These are phyloP conservation scores for Firmiana major DNA, from an alignment of 345 rosid genomes.

Conservation along the genomic window DNA sequence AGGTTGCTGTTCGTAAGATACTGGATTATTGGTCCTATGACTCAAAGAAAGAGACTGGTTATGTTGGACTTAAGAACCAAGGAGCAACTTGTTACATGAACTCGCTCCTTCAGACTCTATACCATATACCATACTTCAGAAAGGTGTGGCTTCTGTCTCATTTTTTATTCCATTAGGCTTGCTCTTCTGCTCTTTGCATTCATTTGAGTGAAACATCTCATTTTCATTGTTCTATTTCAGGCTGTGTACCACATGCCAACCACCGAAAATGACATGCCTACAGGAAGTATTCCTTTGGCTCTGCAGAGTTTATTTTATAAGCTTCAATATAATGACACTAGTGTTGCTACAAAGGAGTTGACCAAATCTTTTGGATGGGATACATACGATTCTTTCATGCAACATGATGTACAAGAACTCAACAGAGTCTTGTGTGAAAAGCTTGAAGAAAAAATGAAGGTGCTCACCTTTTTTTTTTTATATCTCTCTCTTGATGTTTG, in stretches of 20 bases:
- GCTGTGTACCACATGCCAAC: constrained; percentile 99
- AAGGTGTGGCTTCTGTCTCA: constrained; percentile 48
- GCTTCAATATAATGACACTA: constrained; percentile 87
- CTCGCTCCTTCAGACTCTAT: constrained; percentile 84
- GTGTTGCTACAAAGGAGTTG: constrained; percentile 90
- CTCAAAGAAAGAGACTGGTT: constrained; percentile 97
- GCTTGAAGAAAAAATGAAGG: constrained; percentile 98
- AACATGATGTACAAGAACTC: constrained; percentile 97
- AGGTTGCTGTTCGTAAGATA: constrained; percentile 79
- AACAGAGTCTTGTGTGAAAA: constrained; percentile 89
- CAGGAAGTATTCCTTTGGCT: constrained; percentile 95
- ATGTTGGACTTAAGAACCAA: constrained; percentile 95
- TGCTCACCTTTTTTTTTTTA: constrained; percentile 15
- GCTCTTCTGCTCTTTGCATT: background rate
- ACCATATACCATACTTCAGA: constrained; percentile 88
- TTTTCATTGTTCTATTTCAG: constrained; percentile 37
- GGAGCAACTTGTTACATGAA: constrained; percentile 99
- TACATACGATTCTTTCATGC: constrained; percentile 95
- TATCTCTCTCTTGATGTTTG: background rate
- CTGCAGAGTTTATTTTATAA: constrained; percentile 92
- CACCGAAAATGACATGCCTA: constrained; percentile 89
- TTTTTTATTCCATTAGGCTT: constrained; percentile 12
- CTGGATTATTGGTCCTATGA: constrained; percentile 91
- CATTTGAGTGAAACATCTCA: background rate
- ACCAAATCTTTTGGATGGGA: constrained; percentile 99